Conservation (phyloP, 495 filamentous ascomycete genomes). For the Cercophora samala region DNA sequence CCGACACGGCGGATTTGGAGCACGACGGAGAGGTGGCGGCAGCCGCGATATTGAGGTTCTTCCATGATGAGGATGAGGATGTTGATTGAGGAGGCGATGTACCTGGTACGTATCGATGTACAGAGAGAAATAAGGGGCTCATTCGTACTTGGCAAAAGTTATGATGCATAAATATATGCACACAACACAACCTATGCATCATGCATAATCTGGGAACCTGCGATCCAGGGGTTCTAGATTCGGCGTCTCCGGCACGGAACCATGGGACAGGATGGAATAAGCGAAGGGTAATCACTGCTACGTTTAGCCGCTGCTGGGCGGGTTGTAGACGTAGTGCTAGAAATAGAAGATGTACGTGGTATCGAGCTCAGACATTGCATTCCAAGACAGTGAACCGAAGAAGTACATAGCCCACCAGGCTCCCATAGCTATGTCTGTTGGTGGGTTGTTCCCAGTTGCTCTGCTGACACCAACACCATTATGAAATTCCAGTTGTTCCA, state of each 20-base stretch:
- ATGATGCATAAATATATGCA: too few relatives aligned
- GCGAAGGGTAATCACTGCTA: background rate
- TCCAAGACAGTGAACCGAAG: background rate
- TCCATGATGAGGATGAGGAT: constrained; percentile 35
- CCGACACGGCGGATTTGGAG: constrained; percentile 31
- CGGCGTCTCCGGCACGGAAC: background rate
- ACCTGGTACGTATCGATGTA: background rate
- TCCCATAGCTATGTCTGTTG: too few relatives aligned
- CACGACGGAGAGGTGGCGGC: constrained; percentile 34
- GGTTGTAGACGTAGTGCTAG: background rate
- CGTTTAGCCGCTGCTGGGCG: background rate
- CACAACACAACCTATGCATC: background rate
- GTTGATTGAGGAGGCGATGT: constrained; percentile 9
- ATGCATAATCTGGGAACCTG: background rate
- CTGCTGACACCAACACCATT: background rate
- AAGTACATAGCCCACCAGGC: too few relatives aligned
- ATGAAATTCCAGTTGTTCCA: background rate
- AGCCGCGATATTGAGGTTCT: constrained; percentile 37
- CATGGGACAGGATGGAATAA: background rate
- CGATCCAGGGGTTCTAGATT: background rate
- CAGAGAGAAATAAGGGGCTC: too few relatives aligned
- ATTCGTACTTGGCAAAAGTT: too few relatives aligned
- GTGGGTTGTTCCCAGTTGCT: background rate
- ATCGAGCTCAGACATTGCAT: background rate
- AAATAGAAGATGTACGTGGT: background rate